Evolutionary conservation across 2,329 filamentous ascomycete species (phyloP).

Genomic region (Neonectria coccinea): DNA sequence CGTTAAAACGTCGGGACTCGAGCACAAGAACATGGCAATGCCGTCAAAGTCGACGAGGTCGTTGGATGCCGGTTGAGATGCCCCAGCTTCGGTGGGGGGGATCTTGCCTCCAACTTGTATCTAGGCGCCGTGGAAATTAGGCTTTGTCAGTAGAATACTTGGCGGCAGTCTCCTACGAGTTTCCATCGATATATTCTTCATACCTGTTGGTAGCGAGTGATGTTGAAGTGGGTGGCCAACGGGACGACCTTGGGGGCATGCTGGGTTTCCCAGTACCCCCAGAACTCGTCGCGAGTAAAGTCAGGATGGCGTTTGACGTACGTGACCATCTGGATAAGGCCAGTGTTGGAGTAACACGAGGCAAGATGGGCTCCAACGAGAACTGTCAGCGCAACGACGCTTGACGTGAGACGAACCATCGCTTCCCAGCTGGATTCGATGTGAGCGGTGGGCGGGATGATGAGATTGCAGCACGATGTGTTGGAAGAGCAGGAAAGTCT

Average conservation of each 20-base stretch:
- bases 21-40: slow-evolving; percentile 48
- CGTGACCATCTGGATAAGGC: slow-evolving; percentile 45
- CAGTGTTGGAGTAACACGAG: slow-evolving; percentile 54
- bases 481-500: neutral
- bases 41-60: slow-evolving; percentile 45
- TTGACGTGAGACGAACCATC: slow-evolving; percentile 28
- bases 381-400: slow-evolving; percentile 11
- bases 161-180: neutral
- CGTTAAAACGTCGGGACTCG: slow-evolving; percentile 35
- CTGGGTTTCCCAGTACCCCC: slow-evolving; percentile 47
- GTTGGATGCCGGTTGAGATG: slow-evolving; percentile 32
- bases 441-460: neutral
- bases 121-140: slow-evolving; percentile 21
- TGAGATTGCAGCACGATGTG: neutral
- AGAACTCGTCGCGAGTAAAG: slow-evolving; percentile 45
- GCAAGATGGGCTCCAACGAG: slow-evolving; percentile 19
- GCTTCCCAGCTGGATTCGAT: neutral
- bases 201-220: slow-evolving; percentile 47
- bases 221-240: slow-evolving; percentile 44
- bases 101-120: slow-evolving; percentile 45
- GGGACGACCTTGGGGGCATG: slow-evolving; percentile 47
- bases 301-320: slow-evolving; percentile 46
- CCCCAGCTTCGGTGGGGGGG: slow-evolving; percentile 38
- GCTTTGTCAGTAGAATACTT: neutral
- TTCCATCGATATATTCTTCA: slow-evolving; percentile 2